Evolutionary conservation across 805 yeast genomes (phyloP).

Genomic region (Kodamaea jinghongensis): DNA sequence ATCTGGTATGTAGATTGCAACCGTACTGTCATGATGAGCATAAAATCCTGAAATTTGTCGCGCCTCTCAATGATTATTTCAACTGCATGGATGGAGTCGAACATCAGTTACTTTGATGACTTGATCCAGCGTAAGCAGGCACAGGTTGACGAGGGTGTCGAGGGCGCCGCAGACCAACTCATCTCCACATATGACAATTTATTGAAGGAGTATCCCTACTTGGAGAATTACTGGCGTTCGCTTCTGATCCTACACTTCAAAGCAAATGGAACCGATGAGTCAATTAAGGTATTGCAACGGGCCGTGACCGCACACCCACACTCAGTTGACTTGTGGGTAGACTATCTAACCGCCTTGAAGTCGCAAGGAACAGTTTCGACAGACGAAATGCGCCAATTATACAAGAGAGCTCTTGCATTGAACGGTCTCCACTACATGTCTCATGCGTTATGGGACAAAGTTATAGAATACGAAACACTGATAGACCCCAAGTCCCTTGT

Average conservation of each 20-base stretch:
- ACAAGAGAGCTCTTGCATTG: constrained; percentile 45
- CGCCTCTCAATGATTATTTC: too few species aligned
- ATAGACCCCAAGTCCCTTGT: constrained; percentile 29
- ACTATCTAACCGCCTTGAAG: constrained; percentile 54
- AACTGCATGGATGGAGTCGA: too few species aligned
- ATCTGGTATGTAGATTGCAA: neutral
- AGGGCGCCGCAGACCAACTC: neutral
- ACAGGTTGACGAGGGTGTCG: too few species aligned
- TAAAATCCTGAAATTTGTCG: too few species aligned
- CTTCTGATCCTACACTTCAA: constrained; percentile 56
- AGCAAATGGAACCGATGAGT: constrained; percentile 50
- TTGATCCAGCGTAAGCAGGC: too few species aligned
- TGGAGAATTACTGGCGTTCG: constrained; percentile 62
- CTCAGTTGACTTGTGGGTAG: constrained; percentile 68
- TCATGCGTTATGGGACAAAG: constrained; percentile 81
- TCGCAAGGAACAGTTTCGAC: constrained; percentile 29
- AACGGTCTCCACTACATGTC: constrained; percentile 75
- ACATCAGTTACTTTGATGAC: too few species aligned
- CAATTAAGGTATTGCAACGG: constrained; percentile 43
- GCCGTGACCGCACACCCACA: constrained; percentile 52
- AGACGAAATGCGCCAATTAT: constrained; percentile 41
- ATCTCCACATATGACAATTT: constrained; percentile 24
- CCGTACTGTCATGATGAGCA: neutral
- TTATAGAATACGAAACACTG: constrained; percentile 57
- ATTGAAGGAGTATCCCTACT: constrained; percentile 54